phyloP scores from a whole-genome alignment of 2,329 filamentous ascomycete species.

The Diaporthe sp. region DNA sequence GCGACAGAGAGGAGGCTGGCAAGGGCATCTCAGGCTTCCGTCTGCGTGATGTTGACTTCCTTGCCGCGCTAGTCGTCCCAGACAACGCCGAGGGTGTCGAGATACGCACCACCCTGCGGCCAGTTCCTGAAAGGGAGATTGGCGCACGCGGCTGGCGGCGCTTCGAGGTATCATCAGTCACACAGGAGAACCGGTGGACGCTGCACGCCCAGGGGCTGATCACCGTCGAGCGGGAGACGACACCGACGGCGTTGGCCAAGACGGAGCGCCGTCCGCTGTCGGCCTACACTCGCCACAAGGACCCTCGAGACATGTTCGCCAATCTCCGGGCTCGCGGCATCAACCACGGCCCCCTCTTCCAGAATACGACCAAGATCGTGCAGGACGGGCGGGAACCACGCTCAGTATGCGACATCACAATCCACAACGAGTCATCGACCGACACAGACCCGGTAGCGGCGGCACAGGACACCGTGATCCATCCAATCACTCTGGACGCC shows the following conservation, averaged over 20 bases:
- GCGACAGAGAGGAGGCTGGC: not conserved
- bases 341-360: conserved; percentile 42
- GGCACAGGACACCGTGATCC: conserved; percentile 41
- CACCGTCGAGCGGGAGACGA: not conserved
- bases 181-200: not conserved
- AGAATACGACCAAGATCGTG: conserved; percentile 37
- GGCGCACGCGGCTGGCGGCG: not conserved
- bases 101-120: not conserved
- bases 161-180: conserved; percentile 1
- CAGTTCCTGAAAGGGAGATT: not conserved
- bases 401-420: not conserved
- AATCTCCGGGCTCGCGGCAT: conserved; percentile 38
- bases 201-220: not conserved
- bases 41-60: conserved; percentile 18
- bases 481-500: conserved; percentile 45
- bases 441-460: no score
- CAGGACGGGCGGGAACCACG: not conserved
- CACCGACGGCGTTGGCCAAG: no score
- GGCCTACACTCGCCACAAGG: conserved; percentile 27
- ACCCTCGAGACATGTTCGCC: conserved; percentile 40
- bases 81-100: conserved; percentile 19
- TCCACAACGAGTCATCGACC: no score
- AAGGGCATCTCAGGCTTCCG: no score
- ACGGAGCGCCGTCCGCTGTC: no score
- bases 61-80: not conserved